Conservation (phyloP, 306 rosid genomes). For the Macrotyloma uniflorum region DNA sequence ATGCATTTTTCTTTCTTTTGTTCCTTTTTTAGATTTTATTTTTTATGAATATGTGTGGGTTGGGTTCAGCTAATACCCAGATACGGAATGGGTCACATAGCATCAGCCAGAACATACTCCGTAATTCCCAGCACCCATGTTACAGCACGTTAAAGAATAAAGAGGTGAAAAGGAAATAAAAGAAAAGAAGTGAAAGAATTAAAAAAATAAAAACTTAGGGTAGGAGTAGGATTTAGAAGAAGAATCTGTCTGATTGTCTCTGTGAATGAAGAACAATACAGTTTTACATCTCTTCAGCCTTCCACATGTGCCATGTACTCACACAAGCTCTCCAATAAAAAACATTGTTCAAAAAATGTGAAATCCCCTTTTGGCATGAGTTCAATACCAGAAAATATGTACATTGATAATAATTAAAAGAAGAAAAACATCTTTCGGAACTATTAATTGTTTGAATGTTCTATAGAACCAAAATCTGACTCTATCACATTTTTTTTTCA, state of each 20-base stretch:
- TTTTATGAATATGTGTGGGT: background rate
- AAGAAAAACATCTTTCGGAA: slow-evolving; percentile 22
- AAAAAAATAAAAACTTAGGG: background rate
- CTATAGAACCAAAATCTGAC: background rate
- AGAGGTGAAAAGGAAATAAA: background rate
- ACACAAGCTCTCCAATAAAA: background rate
- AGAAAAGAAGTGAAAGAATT: background rate
- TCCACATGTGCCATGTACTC: background rate
- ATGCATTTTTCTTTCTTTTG: background rate
- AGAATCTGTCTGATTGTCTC: slow-evolving; percentile 6
- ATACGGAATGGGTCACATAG: slow-evolving; percentile 15
- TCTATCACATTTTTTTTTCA: background rate
- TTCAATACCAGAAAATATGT: background rate
- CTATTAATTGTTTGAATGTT: slow-evolving; percentile 14
- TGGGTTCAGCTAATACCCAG: background rate
- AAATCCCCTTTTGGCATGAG: background rate
- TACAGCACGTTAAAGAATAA: background rate
- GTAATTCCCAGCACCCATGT: background rate
- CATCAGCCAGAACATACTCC: background rate
- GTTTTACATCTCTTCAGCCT: slow-evolving; percentile 1
- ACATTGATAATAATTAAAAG: background rate
- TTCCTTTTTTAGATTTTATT: background rate
- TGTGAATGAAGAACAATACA: slow-evolving; percentile 5
- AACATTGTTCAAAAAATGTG: background rate
- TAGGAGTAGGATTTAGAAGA: slow-evolving; percentile 3